Base-by-base conservation (phyloP, 306 rosid genomes). In the Glycyrrhiza uralensis region DNA sequence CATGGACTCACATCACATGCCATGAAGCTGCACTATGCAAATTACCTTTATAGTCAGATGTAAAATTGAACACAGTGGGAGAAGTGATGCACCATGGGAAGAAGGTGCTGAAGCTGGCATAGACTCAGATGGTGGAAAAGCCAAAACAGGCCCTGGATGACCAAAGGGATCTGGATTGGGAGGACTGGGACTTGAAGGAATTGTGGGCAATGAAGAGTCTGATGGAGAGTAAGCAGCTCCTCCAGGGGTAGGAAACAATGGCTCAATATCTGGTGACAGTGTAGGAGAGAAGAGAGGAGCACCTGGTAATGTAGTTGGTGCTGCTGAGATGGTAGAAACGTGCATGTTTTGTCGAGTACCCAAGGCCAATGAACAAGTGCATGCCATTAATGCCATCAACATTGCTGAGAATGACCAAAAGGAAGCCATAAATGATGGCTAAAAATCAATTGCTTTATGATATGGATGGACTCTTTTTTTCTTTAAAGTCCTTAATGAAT, bases 111-210 rank as follows among this genome's bases (percentile, higher is more conserved):
- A 13, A 29, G 80, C 82, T 19, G 86, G 80, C 74, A 45, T 54
- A 35, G 80, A 77, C 36, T 19, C 46, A 2, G 54, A 67, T 1
- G 86, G 86, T 13, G 86, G 74, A 54, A 82, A 73, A 69, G 86
- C 80, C 69, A 69, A 33, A 14, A 28, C 59, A 14, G 82, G 36
- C 19, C 76, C 76, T n/a, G 69, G 80, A 67, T 22, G 57, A 26
- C 41, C 58, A 0, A 32, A 15, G 8, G 4, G 36, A 20, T 77
- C 84, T 0, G 87, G 82, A 62, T 83, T 83, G 26, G 87, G 87
- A 66, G 87, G 87, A 51, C 84, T 83, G 0, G 84, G 87, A 28
- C 77, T 76, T 39, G 87, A 72, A 60, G 87, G 84, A 36, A 83
- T 83, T 9, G 82, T 83, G 1, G 87, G 87, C 19, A 79, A 9